Base-by-base conservation (phyloP, 305 asterid genomes). In the Fraxinus velutina region DNA sequence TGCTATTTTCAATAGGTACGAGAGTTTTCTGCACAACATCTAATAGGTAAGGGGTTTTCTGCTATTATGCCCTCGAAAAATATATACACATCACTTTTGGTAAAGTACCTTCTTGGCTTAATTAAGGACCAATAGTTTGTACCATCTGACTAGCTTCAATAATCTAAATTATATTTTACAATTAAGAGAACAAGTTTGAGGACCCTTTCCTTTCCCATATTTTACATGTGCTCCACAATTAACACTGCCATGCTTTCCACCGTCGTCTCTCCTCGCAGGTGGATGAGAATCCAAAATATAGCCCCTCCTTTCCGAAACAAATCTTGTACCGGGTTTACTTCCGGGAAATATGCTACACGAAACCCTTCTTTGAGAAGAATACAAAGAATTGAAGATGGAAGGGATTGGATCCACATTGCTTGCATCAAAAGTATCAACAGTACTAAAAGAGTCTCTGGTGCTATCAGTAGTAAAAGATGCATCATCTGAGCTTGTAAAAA, bases 401-500 rank as follows among this genome's bases (percentile, higher is more conserved):
- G 96, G 82, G 74, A 91, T 80, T 0, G 95, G 91, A 75, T 89
- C 87, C 17, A 85, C 22, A 22, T 72, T 77, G 17, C 73, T 88
- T 13, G 87, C 85, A 62, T 91, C 92, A 0, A 86, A 57, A 34
- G 86, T 88, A 76, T 91, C 97, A 75, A 89, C 88, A 0, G 94
- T 89, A 85, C 97, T 92, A 83, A 92, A 90, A 2, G 97, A 94
- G 87, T 94, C 95, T 73, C 97, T 84, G 15, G 98, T 89, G 83
- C 98, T 92, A 84, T 94, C 98, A 0, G 97, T 91, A 0, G 97
- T 92, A 72, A 94, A 93, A 21, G 97, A 93, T 4, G 97, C 92
- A 81, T 92, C 95, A 30, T 93, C 97, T 29, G 97, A 92, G 94
- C 95, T 90, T 4, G 97, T 91, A 80, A 90, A 90, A 24, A 86